These are phyloP conservation scores for Pichiaceae sp. DNA, from an alignment of 1,139 yeast species.

Conservation along the genomic window DNA sequence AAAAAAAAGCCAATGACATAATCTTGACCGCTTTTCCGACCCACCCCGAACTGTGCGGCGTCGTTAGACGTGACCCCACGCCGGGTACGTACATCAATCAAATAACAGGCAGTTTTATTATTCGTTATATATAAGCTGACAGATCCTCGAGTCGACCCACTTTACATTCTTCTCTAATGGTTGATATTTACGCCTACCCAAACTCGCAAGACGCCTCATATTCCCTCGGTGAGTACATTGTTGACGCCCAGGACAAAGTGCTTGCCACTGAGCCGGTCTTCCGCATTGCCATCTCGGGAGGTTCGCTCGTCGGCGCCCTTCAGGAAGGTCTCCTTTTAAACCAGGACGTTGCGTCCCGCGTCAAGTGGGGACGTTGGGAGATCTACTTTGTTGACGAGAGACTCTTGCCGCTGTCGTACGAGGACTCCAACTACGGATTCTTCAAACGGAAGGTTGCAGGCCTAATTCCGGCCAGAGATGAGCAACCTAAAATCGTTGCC, in stretches of 20 bases:
- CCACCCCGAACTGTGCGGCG: no score
- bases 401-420: conserved; percentile 57
- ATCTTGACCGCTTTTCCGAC: no score
- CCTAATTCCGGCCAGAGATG: conserved; percentile 24
- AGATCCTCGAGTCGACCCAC: no score
- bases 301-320: conserved; percentile 75
- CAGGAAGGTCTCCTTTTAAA: conserved; percentile 62
- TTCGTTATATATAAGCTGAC: no score
- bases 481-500: conserved; percentile 37
- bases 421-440: conserved; percentile 61
- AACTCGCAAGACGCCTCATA: conserved; percentile 52
- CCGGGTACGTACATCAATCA: no score
- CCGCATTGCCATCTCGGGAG: conserved; percentile 82
- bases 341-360: conserved; percentile 32
- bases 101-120: no score
- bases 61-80: no score
- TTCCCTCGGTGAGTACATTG: conserved; percentile 47
- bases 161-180: no score
- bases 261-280: conserved; percentile 37
- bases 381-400: conserved; percentile 70
- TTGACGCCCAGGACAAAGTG: conserved; percentile 47
- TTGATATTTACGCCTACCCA: conserved; percentile 40
- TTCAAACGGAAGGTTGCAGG: conserved; percentile 51
- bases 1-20: no score
- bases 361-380: conserved; percentile 62